Percentiles rank a stretch among this genome's conserved stretches.
Conservation (phyloP, 208 protist species). For the Wallacemonas sp. region DNA sequence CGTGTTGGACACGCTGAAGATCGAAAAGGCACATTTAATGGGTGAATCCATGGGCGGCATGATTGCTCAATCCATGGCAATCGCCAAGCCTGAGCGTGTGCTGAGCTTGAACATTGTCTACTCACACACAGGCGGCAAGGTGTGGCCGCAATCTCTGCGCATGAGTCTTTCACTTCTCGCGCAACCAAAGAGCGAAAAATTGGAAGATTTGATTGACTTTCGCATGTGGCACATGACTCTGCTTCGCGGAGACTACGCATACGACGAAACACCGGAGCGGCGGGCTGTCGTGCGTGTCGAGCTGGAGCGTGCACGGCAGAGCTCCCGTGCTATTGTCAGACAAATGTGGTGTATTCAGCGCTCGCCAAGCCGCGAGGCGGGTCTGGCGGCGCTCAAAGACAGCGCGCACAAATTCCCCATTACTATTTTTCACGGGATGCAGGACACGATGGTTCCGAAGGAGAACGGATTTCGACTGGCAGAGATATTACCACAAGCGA, state of each 20-base stretch:
- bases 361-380: conserved; percentile 42
- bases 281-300: conserved; percentile 48
- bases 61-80: conserved; percentile 49
- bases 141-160: conserved; percentile 35
- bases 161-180: conserved; percentile 44
- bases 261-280: conserved; percentile 49
- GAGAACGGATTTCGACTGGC: conserved; percentile 62
- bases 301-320: conserved; percentile 14
- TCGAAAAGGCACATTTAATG: conserved; percentile 24
- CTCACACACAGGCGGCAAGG: conserved; percentile 30
- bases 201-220: conserved; percentile 51
- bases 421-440: conserved; percentile 57
- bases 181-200: conserved; percentile 36
- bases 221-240: conserved; percentile 38
- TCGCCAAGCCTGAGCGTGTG: conserved; percentile 28
- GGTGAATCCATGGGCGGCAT: conserved; percentile 50
- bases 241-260: conserved; percentile 47
- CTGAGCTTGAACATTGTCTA: conserved; percentile 28
- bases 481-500: conserved; percentile 44
- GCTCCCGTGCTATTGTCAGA: conserved; percentile 26
- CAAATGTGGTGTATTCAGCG: conserved; percentile 67
- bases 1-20: background rate
- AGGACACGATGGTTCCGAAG: conserved; percentile 59
- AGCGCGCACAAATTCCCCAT: conserved; percentile 28
- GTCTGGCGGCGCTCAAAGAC: conserved; percentile 31